A percentile compares a stretch with the other conserved stretches of the same genome.
Conservation (phyloP, 192 early-diverging fungal genomes). For the Kickxella alabastrina region DNA sequence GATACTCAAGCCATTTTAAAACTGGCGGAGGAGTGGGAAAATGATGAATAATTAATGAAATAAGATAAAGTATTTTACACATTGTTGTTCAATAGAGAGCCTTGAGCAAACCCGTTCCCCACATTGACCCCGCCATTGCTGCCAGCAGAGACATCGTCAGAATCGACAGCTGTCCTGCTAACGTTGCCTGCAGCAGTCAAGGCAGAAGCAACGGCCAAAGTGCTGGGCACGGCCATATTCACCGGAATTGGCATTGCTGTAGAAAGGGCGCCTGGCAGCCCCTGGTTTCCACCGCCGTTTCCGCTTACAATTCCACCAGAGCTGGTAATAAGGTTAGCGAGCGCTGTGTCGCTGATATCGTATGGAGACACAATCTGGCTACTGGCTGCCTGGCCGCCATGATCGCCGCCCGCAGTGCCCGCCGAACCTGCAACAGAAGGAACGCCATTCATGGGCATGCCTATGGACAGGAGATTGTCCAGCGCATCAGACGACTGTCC, state of each 20-base stretch:
- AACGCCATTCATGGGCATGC: background rate
- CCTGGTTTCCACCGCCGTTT: background rate
- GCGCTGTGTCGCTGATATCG: background rate
- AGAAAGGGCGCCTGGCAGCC: conserved; percentile 5
- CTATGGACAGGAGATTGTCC: conserved; percentile 13
- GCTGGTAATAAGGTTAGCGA: too few relatives aligned
- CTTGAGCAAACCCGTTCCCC: too few relatives aligned
- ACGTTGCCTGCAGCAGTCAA: background rate
- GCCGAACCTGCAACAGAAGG: background rate
- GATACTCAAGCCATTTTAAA: too few relatives aligned
- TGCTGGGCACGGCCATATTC: background rate
- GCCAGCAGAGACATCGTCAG: background rate
- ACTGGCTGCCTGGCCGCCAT: background rate
- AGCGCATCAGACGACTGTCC: conserved; percentile 9
- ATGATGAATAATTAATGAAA: conserved; percentile 1
- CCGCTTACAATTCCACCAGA: background rate
- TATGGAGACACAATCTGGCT: conserved; percentile 1
- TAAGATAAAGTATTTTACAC: conserved; percentile 23
- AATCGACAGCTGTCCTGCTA: background rate
- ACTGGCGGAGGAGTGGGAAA: too few relatives aligned
- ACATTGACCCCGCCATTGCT: background rate
- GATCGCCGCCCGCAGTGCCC: background rate
- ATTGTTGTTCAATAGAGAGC: conserved; percentile 22
- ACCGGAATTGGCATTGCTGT: conserved; percentile 4
- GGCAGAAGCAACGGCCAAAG: background rate